Base-by-base conservation (phyloP, 2,329 filamentous ascomycete species). In the Thelonectria discophora region DNA sequence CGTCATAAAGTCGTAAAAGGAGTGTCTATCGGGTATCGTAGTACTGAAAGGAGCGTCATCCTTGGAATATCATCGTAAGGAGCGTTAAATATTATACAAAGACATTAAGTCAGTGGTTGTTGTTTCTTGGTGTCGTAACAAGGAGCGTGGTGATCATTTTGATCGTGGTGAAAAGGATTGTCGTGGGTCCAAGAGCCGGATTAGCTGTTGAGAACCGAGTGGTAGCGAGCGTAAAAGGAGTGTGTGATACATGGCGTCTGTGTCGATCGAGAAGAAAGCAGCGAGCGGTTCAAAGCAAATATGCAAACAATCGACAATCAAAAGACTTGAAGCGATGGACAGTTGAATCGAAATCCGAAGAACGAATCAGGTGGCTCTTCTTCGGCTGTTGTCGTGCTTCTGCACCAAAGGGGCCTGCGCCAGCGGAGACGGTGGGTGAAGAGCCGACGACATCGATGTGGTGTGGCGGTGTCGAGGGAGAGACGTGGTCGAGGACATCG, bases 391-490 rank as follows among this genome's bases (percentile, higher is more conserved):
- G 53, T 75, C 71, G 39, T 69, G 68, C 47, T 67, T 64, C 18
- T 72, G 70, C 39, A 74, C 68, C 57, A 77, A 60, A 12, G 74
- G 74, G 47, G 72, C 63, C 64, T 74, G 76, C 47, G 72, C 67
- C 39, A 78, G 71, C 46, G 77, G 75, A 50, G 76, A 78, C 13
- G 73, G 70, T 62, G 75, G 67, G 71, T 79, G 72, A 66, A 75
- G 69, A 39, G 65, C 69, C 47, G 75, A 74, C 65, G 79, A 73
- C 65, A 74, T 59, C 55, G 78, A 74, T 62, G 74, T 64, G 56
- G 74, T 75, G 67, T 75, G 73, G 66, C 79, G 73, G 71, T 82
- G 79, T 69, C 78, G 77, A 55, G 76, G 75, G 62, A 75, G 71
- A 27, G 73, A 67, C 55, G 72, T 69, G 61, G 70, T 73, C 56